Conservation (phyloP, 2,329 filamentous ascomycete species). For the Cryoendolithus antarcticus region DNA sequence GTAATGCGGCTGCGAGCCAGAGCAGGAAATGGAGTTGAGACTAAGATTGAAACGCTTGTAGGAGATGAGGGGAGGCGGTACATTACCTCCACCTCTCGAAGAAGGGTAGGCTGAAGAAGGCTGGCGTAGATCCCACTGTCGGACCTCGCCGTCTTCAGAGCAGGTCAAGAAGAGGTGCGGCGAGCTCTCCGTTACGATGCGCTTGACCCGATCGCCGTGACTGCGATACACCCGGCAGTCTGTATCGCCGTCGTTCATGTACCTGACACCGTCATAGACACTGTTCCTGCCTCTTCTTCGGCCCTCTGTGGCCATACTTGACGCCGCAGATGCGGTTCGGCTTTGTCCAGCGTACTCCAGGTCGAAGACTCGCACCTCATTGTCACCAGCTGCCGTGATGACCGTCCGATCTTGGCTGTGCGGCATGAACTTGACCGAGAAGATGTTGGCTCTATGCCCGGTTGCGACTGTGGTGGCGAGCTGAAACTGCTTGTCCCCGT, state of each 20-base stretch:
- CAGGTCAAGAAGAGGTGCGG: slow-evolving; percentile 58
- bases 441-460: slow-evolving; percentile 56
- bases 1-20: slow-evolving; percentile 54
- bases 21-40: slow-evolving; percentile 57
- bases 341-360: slow-evolving; percentile 47
- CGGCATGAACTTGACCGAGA: slow-evolving; percentile 63
- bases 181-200: slow-evolving; percentile 57
- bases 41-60: slow-evolving; percentile 52
- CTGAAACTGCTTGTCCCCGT: slow-evolving; percentile 44
- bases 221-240: slow-evolving; percentile 51
- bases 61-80: slow-evolving; percentile 53
- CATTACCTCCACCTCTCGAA: slow-evolving; percentile 35
- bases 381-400: slow-evolving; percentile 51
- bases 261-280: slow-evolving; percentile 40
- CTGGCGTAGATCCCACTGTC: slow-evolving; percentile 55
- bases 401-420: slow-evolving; percentile 54
- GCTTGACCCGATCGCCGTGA: slow-evolving; percentile 54
- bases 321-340: slow-evolving; percentile 29
- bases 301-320: slow-evolving; percentile 32
- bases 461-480: slow-evolving; percentile 50
- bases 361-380: slow-evolving; percentile 55
- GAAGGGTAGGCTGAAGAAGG: slow-evolving; percentile 52
- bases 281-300: slow-evolving; percentile 39
- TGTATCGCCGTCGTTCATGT: slow-evolving; percentile 46
- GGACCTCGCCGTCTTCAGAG: slow-evolving; percentile 57